A percentile compares a stretch with the other conserved stretches of the same genome.
Conservation (phyloP, 345 rosid genomes). For the Schrenkiella parvula region DNA sequence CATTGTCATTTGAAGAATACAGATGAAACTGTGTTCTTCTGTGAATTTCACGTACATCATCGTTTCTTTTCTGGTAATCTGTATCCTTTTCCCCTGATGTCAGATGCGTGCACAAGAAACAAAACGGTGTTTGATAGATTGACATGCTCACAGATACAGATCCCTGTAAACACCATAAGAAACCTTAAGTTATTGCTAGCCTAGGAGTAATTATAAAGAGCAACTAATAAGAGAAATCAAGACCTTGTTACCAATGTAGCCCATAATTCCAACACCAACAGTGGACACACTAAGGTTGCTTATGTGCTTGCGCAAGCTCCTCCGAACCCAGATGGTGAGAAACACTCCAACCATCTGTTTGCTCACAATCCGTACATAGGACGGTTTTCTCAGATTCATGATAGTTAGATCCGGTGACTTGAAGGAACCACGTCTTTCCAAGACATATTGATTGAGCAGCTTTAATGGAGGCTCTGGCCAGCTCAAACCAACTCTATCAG, state of each 20-base stretch:
- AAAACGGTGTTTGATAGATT: slow-evolving; percentile 77
- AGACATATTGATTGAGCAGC: slow-evolving; percentile 51
- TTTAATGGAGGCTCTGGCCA: slow-evolving; percentile 82
- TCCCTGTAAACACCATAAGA: slow-evolving; percentile 51
- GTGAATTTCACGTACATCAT: slow-evolving; percentile 76
- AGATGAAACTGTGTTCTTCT: slow-evolving; percentile 67
- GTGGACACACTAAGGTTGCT: slow-evolving; percentile 78
- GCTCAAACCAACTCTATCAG: slow-evolving; percentile 61
- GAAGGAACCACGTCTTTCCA: slow-evolving; percentile 51
- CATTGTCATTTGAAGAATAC: slow-evolving; percentile 32
- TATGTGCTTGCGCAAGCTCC: slow-evolving; percentile 78
- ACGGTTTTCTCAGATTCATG: slow-evolving; percentile 54
- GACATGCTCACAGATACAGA: slow-evolving; percentile 93
- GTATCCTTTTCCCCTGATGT: slow-evolving; percentile 88
- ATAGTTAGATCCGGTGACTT: slow-evolving; percentile 52
- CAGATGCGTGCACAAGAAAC: slow-evolving; percentile 82
- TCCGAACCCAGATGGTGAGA: slow-evolving; percentile 84
- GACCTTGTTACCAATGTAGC: slow-evolving; percentile 98
- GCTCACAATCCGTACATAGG: slow-evolving; percentile 73
- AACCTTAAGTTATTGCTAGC: not conserved
- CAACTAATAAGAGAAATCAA: slow-evolving; percentile 14
- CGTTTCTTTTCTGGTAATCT: slow-evolving; percentile 76
- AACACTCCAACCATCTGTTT: slow-evolving; percentile 96
- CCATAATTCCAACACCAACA: slow-evolving; percentile 95
- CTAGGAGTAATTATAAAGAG: not conserved